Evolutionary conservation across 345 rosid genomes (phyloP).

Genomic region (Salix purpurea): DNA sequence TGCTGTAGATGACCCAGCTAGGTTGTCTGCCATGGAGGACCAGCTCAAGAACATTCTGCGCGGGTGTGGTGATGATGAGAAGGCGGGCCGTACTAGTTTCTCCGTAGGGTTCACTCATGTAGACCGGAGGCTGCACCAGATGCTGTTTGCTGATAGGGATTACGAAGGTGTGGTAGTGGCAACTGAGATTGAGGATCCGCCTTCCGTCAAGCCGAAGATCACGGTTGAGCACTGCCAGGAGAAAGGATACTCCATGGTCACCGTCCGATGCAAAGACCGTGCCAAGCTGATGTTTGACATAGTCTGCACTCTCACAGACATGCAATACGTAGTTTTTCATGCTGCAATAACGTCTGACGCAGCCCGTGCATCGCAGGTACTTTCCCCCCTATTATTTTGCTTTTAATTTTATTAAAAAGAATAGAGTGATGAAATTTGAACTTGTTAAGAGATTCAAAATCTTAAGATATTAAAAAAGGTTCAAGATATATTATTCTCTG

Average conservation of each 20-base stretch:
- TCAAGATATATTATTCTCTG: too few relatives aligned
- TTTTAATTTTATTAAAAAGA: too few relatives aligned
- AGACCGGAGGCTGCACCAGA: slow-evolving; percentile 87
- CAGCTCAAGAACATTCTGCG: slow-evolving; percentile 71
- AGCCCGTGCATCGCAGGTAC: slow-evolving; percentile 73
- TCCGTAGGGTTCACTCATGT: slow-evolving; percentile 84
- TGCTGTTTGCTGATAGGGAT: slow-evolving; percentile 91
- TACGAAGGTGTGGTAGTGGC: slow-evolving; percentile 55
- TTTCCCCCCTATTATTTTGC: background rate
- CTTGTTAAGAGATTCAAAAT: too few relatives aligned
- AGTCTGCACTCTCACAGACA: slow-evolving; percentile 93
- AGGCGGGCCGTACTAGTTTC: slow-evolving; percentile 59
- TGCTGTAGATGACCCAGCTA: slow-evolving; percentile 57
- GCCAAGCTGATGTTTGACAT: slow-evolving; percentile 86
- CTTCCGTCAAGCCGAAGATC: slow-evolving; percentile 46
- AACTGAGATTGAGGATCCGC: slow-evolving; percentile 35
- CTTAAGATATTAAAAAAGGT: too few relatives aligned
- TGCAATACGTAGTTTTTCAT: slow-evolving; percentile 94
- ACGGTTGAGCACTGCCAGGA: slow-evolving; percentile 68
- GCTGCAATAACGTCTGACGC: slow-evolving; percentile 71
- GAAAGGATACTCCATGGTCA: slow-evolving; percentile 78
- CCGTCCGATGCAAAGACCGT: slow-evolving; percentile 71
- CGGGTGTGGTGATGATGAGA: slow-evolving; percentile 65
- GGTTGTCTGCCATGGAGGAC: slow-evolving; percentile 66
- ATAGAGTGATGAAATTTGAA: too few relatives aligned